A percentile compares a stretch with the other conserved stretches of the same genome.
Evolutionary conservation across 1,284 basidiomycete species (phyloP).

Genomic region (Pseudozyma thailandica): DNA sequence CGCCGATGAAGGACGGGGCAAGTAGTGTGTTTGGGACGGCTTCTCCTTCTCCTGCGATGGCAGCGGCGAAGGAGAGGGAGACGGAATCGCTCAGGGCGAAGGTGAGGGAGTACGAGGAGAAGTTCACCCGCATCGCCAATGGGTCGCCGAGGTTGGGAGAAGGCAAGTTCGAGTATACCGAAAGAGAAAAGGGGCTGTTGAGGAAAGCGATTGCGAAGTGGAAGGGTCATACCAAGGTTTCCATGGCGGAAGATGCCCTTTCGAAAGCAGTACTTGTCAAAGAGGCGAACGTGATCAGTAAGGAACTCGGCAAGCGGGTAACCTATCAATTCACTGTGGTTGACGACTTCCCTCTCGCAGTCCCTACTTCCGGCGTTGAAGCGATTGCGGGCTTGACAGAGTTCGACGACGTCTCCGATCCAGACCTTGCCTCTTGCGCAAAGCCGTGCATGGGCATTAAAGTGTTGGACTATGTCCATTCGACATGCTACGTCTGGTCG

Average conservation of each 20-base stretch:
- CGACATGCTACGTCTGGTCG: conserved; percentile 75
- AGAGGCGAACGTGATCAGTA: conserved; percentile 80
- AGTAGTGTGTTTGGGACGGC: conserved; percentile 1
- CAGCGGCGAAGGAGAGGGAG: conserved; percentile 33
- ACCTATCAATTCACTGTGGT: conserved; percentile 91
- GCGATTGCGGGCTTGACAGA: conserved; percentile 82
- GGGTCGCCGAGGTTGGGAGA: conserved; percentile 30
- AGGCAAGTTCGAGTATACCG: conserved; percentile 35
- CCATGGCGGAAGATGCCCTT: conserved; percentile 89
- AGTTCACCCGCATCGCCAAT: conserved; percentile 40
- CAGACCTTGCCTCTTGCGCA: conserved; percentile 45
- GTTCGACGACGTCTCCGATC: conserved; percentile 77
- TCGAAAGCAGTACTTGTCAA: conserved; percentile 87
- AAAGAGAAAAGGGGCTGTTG: conserved; percentile 38
- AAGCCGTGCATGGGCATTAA: conserved; percentile 86
- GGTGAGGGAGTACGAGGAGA: conserved; percentile 62
- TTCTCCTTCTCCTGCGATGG: conserved; percentile 17
- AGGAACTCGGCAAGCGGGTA: conserved; percentile 79
- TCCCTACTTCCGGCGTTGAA: conserved; percentile 84
- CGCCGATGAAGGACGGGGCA: conserved; percentile 25
- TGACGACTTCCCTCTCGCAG: conserved; percentile 81
- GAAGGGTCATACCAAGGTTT: conserved; percentile 72
- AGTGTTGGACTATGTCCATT: conserved; percentile 73
- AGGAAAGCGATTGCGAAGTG: conserved; percentile 83
- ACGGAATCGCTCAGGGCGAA: conserved; percentile 51